Conservation (phyloP, 768 basidiomycete genomes). For the Suillus paluster region DNA sequence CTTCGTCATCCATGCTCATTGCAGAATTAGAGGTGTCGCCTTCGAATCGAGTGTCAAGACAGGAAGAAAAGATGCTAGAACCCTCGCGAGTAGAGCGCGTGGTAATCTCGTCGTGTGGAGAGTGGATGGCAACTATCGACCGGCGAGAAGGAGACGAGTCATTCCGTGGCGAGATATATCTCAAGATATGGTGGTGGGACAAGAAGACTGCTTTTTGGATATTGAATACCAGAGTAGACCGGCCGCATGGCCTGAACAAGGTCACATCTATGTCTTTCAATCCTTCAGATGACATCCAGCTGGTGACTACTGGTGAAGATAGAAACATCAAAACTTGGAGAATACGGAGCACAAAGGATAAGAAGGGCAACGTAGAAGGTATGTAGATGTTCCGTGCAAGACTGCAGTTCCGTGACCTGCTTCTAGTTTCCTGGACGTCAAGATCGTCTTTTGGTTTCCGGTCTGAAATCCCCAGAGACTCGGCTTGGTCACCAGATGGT, state of each 20-base stretch:
- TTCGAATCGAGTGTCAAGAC: constrained; percentile 86
- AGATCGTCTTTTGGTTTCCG: constrained; percentile 76
- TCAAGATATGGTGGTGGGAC: constrained; percentile 94
- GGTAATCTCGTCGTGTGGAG: constrained; percentile 66
- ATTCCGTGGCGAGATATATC: constrained; percentile 70
- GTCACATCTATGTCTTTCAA: constrained; percentile 76
- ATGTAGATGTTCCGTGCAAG: constrained; percentile 10
- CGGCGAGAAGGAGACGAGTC: constrained; percentile 66
- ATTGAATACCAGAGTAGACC: constrained; percentile 88
- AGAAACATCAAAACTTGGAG: constrained; percentile 84
- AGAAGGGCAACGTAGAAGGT: constrained; percentile 58
- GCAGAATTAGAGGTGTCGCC: constrained; percentile 93
- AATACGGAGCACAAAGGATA: constrained; percentile 49
- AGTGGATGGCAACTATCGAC: constrained; percentile 95
- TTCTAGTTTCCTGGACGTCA: constrained; percentile 68
- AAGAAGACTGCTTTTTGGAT: constrained; percentile 61
- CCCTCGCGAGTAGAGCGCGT: constrained; percentile 75
- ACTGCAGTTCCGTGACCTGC: constrained; percentile 6
- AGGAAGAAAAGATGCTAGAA: constrained; percentile 77
- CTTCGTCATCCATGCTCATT: constrained; percentile 65
- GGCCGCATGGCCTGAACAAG: constrained; percentile 73
- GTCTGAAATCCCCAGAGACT: constrained; percentile 63
- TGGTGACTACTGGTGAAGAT: constrained; percentile 80
- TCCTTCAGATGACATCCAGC: constrained; percentile 47
- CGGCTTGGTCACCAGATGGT: constrained; percentile 84